Conservation (phyloP, 805 yeast genomes). For the Saturnispora ahearnii region DNA sequence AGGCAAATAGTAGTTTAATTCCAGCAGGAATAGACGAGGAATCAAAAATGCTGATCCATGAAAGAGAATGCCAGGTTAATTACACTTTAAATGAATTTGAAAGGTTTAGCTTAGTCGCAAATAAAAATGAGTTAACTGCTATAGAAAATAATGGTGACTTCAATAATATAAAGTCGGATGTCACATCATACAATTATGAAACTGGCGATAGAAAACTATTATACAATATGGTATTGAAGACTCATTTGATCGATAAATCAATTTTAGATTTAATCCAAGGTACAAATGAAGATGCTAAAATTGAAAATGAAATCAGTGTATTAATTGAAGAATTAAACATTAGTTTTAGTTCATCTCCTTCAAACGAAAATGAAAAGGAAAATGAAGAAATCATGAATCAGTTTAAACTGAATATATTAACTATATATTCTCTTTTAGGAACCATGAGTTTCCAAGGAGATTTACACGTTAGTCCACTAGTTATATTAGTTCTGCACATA, state of each 20-base stretch:
- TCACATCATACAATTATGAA: neutral
- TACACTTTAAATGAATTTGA: neutral
- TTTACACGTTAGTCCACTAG: neutral
- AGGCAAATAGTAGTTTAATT: neutral
- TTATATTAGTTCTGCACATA: neutral
- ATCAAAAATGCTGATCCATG: neutral
- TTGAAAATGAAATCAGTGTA: neutral
- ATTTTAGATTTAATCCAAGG: neutral
- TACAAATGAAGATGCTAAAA: neutral
- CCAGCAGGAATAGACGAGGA: neutral
- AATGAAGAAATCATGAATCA: neutral
- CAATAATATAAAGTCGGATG: neutral
- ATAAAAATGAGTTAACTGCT: neutral
- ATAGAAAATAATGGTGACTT: neutral
- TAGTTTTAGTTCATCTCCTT: neutral
- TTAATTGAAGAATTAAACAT: neutral
- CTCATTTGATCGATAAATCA: neutral
- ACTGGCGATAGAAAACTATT: neutral
- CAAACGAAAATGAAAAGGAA: neutral
- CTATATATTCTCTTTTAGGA: neutral
- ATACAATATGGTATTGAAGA: neutral
- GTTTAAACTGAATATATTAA: neutral
- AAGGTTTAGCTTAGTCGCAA: neutral
- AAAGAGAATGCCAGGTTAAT: neutral
- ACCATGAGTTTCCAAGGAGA: neutral